Evolutionary conservation across 2,329 filamentous ascomycete genomes (phyloP), one percentile per base, ranked within the genome.

Genomic region (Colletotrichum liriopes): DNA sequence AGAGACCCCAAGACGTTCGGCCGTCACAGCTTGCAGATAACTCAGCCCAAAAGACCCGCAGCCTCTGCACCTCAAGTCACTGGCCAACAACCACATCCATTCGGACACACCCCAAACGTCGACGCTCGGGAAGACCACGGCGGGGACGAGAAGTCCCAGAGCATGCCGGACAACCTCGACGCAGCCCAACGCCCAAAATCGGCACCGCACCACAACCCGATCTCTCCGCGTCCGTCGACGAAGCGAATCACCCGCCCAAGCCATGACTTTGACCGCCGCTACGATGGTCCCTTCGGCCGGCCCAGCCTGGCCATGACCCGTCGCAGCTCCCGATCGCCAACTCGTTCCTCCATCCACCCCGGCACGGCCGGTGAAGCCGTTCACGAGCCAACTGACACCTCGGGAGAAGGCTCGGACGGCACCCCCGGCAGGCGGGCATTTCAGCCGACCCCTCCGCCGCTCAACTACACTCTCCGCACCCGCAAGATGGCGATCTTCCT

Each of bases 401-500:
- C 20, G 4, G 20, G 12, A n/a, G 18, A 20, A 29, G 35, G 12
- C 41, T 18, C 29, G 43, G 45, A 52, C 32, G 12, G 45, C 8
- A 23, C 20, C 29, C 37, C 51, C 18, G 23, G 18, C n/a, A 37
- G 52, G 32, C 59, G 59, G 11, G 20, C 35, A 3, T 74, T 71
- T 32, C 58, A 65, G 29, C 55, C 71, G 9, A 65, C 60, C 1
- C 74, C 74, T 6, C 74, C 74, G 8, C 55, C 73, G 43, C 64
- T 75, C 1, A 75, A 75, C 29, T 75, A 75, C 74, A 74, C 66
- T 18, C 71, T 75, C 16, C 70, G 62, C 39, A 74, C 71, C 58
- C 75, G 89, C 55, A 89, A 89, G 77, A 86, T 85, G 79, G 82
- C 85, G 43, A 90, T 91, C 73, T 81, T 84, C 47, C 80, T 88